These are phyloP conservation scores for Boletus reticulatus DNA, from an alignment of 768 basidiomycete genomes.

Conservation along the genomic window DNA sequence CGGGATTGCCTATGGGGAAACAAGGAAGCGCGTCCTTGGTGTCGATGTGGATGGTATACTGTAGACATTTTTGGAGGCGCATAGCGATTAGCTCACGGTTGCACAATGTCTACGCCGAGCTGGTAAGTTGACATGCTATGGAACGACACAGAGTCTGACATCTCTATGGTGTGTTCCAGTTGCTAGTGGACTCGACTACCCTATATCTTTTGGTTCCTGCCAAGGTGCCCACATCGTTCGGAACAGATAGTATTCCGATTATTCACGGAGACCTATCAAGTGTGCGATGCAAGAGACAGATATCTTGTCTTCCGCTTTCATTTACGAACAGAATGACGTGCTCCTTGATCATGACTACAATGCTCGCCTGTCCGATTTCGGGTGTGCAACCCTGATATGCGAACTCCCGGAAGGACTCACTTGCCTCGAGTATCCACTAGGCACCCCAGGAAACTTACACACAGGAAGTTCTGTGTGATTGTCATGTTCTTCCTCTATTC, in stretches of 20 bases:
- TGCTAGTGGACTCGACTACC: conserved; percentile 3
- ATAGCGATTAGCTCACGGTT: not conserved
- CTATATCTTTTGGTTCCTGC: not conserved
- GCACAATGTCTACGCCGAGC: not conserved
- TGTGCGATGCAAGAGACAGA: not conserved
- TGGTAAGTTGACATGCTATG: not conserved
- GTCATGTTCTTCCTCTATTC: no score
- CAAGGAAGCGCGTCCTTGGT: conserved; percentile 1
- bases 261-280: conserved; percentile 7
- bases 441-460: no score
- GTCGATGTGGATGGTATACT: conserved; percentile 10
- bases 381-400: conserved; percentile 8
- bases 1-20: not conserved
- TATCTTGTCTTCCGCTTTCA: not conserved
- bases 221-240: not conserved
- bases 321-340: conserved; percentile 4
- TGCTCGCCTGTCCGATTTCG: conserved; percentile 8
- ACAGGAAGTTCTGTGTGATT: no score
- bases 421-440: no score
- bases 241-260: conserved; percentile 5
- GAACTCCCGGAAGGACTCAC: not conserved
- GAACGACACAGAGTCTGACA: not conserved
- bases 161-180: not conserved
- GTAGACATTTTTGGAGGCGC: not conserved
- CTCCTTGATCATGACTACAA: conserved; percentile 6